These are phyloP conservation scores for Diutina siamensis DNA, from an alignment of 1,139 yeast species.

Conservation along the genomic window DNA sequence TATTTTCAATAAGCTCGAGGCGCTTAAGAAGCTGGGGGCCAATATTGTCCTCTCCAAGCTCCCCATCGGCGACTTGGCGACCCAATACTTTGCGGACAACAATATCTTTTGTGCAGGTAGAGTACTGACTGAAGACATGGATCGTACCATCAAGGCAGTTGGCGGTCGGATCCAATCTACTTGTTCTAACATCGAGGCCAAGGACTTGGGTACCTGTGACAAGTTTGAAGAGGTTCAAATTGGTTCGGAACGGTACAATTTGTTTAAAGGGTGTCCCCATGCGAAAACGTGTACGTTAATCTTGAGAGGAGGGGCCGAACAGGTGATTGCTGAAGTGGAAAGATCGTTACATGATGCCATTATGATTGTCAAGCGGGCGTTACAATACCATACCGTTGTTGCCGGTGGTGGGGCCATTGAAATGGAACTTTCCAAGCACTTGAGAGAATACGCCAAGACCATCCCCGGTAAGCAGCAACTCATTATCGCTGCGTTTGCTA, in stretches of 20 bases:
- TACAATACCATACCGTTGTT: conserved; percentile 74
- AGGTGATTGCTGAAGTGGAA: conserved; percentile 96
- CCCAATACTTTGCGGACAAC: conserved; percentile 95
- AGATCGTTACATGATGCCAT: conserved; percentile 96
- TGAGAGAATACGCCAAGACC: conserved; percentile 77
- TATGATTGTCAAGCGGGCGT: conserved; percentile 94
- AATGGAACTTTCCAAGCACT: conserved; percentile 85
- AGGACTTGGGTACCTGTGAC: conserved; percentile 79
- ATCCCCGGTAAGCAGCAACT: conserved; percentile 95
- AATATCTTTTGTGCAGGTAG: conserved; percentile 97
- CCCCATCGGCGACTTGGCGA: conserved; percentile 97
- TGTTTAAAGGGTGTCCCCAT: conserved; percentile 85
- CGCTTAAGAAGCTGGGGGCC: conserved; percentile 78
- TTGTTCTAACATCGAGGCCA: conserved; percentile 56
- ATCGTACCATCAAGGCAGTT: conserved; percentile 84
- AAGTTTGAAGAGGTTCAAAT: conserved; percentile 86
- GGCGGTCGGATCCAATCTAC: conserved; percentile 91
- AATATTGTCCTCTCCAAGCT: conserved; percentile 85
- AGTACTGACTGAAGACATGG: conserved; percentile 80
- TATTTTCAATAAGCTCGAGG: conserved; percentile 74
- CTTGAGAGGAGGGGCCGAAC: conserved; percentile 96
- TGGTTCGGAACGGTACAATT: conserved; percentile 89
- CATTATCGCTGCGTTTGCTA: conserved; percentile 83
- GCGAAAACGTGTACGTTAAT: conserved; percentile 90
- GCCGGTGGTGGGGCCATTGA: conserved; percentile 99